phyloP scores from a whole-genome alignment of 2,329 filamentous ascomycete species.

The Alternaria solani region DNA sequence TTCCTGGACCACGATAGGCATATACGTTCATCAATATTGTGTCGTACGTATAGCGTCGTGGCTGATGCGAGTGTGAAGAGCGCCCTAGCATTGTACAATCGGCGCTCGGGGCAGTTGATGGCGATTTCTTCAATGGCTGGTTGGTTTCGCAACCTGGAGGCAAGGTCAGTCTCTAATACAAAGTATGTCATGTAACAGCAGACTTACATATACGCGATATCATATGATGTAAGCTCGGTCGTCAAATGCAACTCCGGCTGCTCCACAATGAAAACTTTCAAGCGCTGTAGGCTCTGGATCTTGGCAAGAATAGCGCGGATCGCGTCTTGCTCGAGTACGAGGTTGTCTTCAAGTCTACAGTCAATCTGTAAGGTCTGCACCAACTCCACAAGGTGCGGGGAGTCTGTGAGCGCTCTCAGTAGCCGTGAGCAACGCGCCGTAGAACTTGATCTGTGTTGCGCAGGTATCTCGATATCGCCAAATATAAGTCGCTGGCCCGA shows the following conservation, averaged over 20 bases:
- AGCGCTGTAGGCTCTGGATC: background rate
- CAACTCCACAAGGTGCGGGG: background rate
- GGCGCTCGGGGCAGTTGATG: background rate
- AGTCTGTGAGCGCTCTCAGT: background rate
- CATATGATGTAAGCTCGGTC: too few species aligned
- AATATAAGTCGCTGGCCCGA: background rate
- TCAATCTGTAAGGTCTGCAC: background rate
- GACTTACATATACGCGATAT: background rate
- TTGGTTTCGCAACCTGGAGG: background rate
- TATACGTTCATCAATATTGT: too few species aligned
- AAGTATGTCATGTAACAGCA: background rate
- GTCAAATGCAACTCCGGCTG: background rate
- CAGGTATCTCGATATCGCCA: background rate
- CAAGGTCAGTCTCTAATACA: background rate
- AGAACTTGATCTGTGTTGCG: background rate
- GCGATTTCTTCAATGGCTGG: background rate
- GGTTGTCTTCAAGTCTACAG: background rate
- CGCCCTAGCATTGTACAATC: background rate
- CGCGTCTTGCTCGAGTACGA: background rate
- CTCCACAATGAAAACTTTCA: background rate
- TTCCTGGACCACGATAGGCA: accelerated
- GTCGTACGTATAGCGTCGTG: background rate
- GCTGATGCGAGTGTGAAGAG: background rate
- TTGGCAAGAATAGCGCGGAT: background rate
- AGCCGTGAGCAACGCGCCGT: background rate